Percentiles rank a stretch among this genome's conserved stretches.
Evolutionary conservation across 495 filamentous ascomycete genomes (phyloP).

Genomic region (Penicillium manginii): DNA sequence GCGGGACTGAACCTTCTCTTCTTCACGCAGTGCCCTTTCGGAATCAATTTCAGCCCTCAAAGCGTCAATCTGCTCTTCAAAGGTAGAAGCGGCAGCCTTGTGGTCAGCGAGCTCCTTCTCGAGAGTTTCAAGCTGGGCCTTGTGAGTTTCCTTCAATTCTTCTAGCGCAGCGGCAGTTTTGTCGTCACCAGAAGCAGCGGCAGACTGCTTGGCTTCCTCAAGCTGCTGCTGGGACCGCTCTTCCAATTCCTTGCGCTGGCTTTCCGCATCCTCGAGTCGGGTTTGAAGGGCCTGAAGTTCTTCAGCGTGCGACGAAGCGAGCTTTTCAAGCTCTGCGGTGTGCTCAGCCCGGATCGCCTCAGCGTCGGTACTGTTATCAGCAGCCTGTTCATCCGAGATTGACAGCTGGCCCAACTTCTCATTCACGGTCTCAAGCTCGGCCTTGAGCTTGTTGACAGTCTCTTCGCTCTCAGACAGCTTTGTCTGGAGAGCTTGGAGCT

Average conservation of each 20-base stretch:
- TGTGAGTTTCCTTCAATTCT: constrained; percentile 43
- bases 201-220: constrained; percentile 44
- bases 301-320: constrained; percentile 41
- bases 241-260: constrained; percentile 45
- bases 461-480: constrained; percentile 50
- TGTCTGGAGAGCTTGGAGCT: constrained; percentile 43
- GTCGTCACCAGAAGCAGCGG: constrained; percentile 40
- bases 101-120: constrained; percentile 42
- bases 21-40: constrained; percentile 38
- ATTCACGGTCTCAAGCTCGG: constrained; percentile 45
- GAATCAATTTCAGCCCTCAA: constrained; percentile 44
- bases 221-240: constrained; percentile 45
- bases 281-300: constrained; percentile 40
- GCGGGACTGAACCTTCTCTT: constrained; percentile 45
- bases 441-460: constrained; percentile 41
- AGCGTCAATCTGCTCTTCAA: constrained; percentile 43
- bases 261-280: constrained; percentile 45
- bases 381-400: constrained; percentile 28
- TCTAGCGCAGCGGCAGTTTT: constrained; percentile 40
- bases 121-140: constrained; percentile 41
- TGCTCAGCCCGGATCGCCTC: constrained; percentile 43
- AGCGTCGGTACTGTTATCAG: constrained; percentile 29
- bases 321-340: constrained; percentile 40
- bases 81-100: constrained; percentile 39
- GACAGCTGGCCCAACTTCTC: constrained; percentile 44